Conservation (phyloP, 2,329 filamentous ascomycete genomes). For the Neofusicoccum cordaticola region DNA sequence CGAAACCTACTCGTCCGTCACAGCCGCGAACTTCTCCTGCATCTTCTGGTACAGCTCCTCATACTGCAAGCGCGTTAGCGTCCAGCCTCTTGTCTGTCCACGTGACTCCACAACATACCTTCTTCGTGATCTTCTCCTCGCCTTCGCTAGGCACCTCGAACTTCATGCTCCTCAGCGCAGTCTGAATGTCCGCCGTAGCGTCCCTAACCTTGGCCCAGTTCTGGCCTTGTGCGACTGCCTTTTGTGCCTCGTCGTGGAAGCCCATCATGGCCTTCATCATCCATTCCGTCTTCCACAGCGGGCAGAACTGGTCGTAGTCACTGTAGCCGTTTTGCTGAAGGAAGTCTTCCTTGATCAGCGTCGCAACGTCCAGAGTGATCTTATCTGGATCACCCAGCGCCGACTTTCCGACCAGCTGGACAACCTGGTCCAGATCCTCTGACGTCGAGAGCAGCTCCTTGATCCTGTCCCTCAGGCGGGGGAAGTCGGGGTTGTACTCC, state of each 20-base stretch:
- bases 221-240: slow-evolving; percentile 87
- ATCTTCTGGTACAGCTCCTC: slow-evolving; percentile 87
- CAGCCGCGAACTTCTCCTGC: slow-evolving; percentile 95
- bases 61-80: slow-evolving; percentile 62
- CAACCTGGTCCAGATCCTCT: slow-evolving; percentile 96
- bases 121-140: slow-evolving; percentile 76
- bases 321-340: slow-evolving; percentile 98
- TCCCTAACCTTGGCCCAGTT: slow-evolving; percentile 92
- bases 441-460: slow-evolving; percentile 91
- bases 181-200: slow-evolving; percentile 81
- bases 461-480: slow-evolving; percentile 85
- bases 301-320: slow-evolving; percentile 98
- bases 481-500: slow-evolving; percentile 91
- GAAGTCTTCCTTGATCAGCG: slow-evolving; percentile 96
- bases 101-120: slow-evolving; percentile 55
- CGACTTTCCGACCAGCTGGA: slow-evolving; percentile 96
- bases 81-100: neutral
- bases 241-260: slow-evolving; percentile 96
- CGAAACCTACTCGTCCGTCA: slow-evolving; percentile 77
- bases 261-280: slow-evolving; percentile 99
- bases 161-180: slow-evolving; percentile 85
- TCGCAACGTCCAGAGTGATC: slow-evolving; percentile 92
- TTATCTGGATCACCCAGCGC: slow-evolving; percentile 95
- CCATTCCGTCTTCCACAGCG: slow-evolving; percentile 99
- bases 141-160: slow-evolving; percentile 90